These are phyloP conservation scores for Eutypella sp. DNA, from an alignment of 2,329 filamentous ascomycete species.

Conservation along the genomic window DNA sequence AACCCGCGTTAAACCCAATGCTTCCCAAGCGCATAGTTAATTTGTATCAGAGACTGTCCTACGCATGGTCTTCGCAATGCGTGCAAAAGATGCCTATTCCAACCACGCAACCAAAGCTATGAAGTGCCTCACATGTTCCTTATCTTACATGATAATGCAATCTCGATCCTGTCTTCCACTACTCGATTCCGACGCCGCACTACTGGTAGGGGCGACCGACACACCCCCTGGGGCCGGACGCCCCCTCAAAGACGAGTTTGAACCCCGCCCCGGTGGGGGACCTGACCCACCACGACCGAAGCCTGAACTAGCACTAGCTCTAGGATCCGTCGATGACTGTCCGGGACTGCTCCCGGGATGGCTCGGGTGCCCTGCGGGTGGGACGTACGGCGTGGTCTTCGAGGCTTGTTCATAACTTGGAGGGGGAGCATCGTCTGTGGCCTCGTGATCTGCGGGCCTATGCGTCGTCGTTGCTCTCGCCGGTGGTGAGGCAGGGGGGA, in stretches of 20 bases:
- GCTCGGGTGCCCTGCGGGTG: conserved; percentile 46
- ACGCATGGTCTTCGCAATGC: no score
- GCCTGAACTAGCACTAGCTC: conserved; percentile 4
- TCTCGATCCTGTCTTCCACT: conserved; percentile 21
- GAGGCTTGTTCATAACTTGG: conserved; percentile 56
- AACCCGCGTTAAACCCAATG: no score
- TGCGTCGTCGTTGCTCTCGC: conserved; percentile 20
- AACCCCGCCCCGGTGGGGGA: conserved; percentile 17
- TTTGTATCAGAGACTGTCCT: no score
- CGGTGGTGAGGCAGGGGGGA: conserved; percentile 34
- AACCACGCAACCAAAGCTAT: no score
- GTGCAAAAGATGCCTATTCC: no score
- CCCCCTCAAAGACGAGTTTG: no score
- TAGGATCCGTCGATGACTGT: conserved; percentile 15
- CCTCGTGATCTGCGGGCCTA: conserved; percentile 32
- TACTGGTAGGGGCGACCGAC: no score
- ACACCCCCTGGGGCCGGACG: no score
- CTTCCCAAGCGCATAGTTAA: no score
- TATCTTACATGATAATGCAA: conserved; percentile 25
- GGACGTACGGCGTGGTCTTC: conserved; percentile 45
- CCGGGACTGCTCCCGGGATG: conserved; percentile 38
- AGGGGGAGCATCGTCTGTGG: conserved; percentile 47
- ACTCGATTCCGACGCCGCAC: no score
- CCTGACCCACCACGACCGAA: conserved; percentile 11
- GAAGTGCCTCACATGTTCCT: no score